Evolutionary conservation across 2,329 filamentous ascomycete species (phyloP), one percentile per base, ranked within the genome.

Genomic region (Dactylellina drechsleri): DNA sequence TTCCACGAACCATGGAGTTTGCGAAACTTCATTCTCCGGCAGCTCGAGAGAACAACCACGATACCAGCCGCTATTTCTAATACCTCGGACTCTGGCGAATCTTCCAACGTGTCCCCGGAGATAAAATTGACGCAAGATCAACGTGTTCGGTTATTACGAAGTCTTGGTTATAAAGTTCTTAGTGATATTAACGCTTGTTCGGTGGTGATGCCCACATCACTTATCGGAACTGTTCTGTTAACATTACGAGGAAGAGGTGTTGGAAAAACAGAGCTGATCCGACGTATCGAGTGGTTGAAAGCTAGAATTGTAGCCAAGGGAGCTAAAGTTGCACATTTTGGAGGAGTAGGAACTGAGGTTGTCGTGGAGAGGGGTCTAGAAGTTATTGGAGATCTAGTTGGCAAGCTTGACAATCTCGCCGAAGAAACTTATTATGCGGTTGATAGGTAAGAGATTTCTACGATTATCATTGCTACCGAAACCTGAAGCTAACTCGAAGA

Each of bases 1-100:
- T 99, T 99, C 82, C 92, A 98, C 79, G 91, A 98, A 81, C 94
- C 95, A 0, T 99, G 95, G 95, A 97, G 92, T 79, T 82, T 99
- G 57, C 86, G 91, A 15, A 86, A 87, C 8, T 99, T 96, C 81
- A 87, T 99, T 54, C 86, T 90, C 61, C 88, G 92, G 60, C 93
- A 98, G 82, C 86, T 54, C 82, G 83, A 54, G 83, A 83, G 53
- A 83, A 85, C 31, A 56, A 36, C 74, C 77, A 23, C 78, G 81
- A 79, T 72, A 81, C 80, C 45, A 82, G 77, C 77, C 80, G 78
- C 76, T 80, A 79, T 68, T 81, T 79, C 75, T 80, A 45, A 43
- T 36, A n/a, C 66, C 12, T 36, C 31, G 10, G 31, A 36, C 10
- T 36, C 10, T 8, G 10, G 31, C 31, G 6, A 36, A 36, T 36